These are phyloP conservation scores for Hevea brasiliensis DNA, from an alignment of 345 rosid genomes.

Conservation along the genomic window DNA sequence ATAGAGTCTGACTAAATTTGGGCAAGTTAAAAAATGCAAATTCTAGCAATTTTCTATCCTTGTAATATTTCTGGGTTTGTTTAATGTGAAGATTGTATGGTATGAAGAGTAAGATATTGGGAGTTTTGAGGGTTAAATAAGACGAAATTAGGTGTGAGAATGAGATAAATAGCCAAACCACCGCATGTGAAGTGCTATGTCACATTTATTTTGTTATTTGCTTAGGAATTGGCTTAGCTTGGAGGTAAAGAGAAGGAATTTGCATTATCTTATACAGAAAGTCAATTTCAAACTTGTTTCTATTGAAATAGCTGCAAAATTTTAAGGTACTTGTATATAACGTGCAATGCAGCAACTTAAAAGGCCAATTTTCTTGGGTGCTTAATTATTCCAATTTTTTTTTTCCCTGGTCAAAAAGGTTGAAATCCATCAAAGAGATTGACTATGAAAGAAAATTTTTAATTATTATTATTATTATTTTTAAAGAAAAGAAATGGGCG, in stretches of 20 bases:
- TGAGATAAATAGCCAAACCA: conserved; percentile 33
- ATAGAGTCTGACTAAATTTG: conserved; percentile 14
- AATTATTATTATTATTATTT: background rate
- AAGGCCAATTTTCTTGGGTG: background rate
- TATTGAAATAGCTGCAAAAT: conserved; percentile 2
- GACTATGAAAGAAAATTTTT: conserved; percentile 10
- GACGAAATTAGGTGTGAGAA: conserved; percentile 36
- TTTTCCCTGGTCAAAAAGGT: conserved; percentile 30
- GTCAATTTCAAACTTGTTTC: conserved; percentile 14
- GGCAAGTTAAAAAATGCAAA: conserved; percentile 18
- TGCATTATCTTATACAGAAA: conserved; percentile 17
- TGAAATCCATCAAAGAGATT: conserved; percentile 25
- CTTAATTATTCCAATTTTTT: conserved; percentile 6
- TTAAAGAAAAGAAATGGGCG: background rate
- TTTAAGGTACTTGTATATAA: background rate
- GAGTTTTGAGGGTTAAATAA: background rate
- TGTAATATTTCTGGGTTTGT: background rate
- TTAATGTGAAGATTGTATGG: background rate
- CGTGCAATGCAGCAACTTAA: background rate
- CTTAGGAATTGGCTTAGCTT: conserved; percentile 26
- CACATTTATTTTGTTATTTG: conserved; percentile 7
- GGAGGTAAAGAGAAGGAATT: conserved; percentile 34
- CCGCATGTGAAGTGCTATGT: background rate
- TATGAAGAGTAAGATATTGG: background rate
- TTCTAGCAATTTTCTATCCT: background rate